Evolutionary conservation across 257 asterid genomes (phyloP), one percentile per base, ranked within the genome.

Genomic region (Cynanchum wilfordii): DNA sequence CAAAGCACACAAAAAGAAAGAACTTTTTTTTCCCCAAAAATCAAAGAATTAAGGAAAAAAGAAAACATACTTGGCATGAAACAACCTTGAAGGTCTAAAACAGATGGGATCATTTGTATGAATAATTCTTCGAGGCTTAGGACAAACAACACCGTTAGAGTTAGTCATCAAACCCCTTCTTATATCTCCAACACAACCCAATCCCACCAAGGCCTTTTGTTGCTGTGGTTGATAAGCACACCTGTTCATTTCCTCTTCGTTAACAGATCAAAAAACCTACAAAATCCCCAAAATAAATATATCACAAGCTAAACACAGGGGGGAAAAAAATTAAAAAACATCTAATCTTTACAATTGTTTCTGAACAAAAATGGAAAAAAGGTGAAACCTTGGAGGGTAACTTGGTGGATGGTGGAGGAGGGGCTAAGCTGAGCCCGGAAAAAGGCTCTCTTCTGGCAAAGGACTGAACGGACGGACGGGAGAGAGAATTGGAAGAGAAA

Each of bases 171-270:
- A 30, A 44, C 68, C 68, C 55, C 78, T 69, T 62, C 76, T 55
- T 19, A 72, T 68, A 55, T 62, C 74, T 44, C 74, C 75, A 55
- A 45, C 72, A 49, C 72, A 68, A 24, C 72, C 72, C 57, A 69
- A 67, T 72, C 70, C 66, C 36, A 67, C 64, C 65, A 72, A 27
- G 64, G 73, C 80, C 68, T 76, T 77, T 73, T 79, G 77, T 66
- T 78, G 77, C 60, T 80, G 80, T 69, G 76, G 87, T 69, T 76
- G 87, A 58, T 79, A 82, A 5, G 77, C 79, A 70, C 74, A 85
- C 77, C 81, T 82, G 73, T 86, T 84, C 90, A 84, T 88, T 47
- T 44, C 75, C 70, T 54, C 68, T 52, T 69, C 66, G 2, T 24
- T 51, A 16, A 22, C 76, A 76, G 69, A 55, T 58, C 73, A 67